Percentiles rank a stretch among this genome's conserved stretches.
These are phyloP conservation scores for Scheffersomyces segobiensis DNA, from an alignment of 1,139 yeast species.

Conservation along the genomic window DNA sequence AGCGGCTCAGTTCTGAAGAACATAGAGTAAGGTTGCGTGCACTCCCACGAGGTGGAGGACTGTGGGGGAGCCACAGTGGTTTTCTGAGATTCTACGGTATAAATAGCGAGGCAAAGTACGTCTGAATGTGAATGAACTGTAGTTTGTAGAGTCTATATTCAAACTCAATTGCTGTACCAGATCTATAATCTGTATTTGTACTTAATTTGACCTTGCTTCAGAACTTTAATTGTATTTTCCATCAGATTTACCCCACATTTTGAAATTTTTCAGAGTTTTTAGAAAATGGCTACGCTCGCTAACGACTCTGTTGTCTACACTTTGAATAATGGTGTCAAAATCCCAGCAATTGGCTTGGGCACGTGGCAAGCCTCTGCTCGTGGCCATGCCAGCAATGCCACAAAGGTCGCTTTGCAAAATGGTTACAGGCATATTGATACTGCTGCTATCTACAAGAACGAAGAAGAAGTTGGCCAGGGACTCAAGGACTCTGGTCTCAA, in stretches of 20 bases:
- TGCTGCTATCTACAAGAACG: slow-evolving; percentile 69
- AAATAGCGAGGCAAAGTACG: neutral
- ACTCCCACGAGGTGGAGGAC: neutral
- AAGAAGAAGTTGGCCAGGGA: slow-evolving; percentile 64
- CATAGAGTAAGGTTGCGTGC: neutral
- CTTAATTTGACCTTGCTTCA: neutral
- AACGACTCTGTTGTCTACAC: slow-evolving; percentile 27
- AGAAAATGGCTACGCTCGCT: slow-evolving; percentile 9
- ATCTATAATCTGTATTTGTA: neutral
- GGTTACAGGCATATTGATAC: slow-evolving; percentile 84
- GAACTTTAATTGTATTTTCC: neutral
- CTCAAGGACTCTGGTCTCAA: slow-evolving; percentile 67
- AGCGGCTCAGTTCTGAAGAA: neutral
- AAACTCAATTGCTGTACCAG: neutral
- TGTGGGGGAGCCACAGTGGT: neutral
- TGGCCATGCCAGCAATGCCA: slow-evolving; percentile 56
- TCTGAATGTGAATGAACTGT: neutral
- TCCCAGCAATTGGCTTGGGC: slow-evolving; percentile 75
- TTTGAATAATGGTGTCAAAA: slow-evolving; percentile 62
- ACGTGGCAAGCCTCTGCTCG: slow-evolving; percentile 71
- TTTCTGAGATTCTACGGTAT: neutral
- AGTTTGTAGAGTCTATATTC: neutral
- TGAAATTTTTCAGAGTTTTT: neutral
- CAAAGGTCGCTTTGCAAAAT: slow-evolving; percentile 58
- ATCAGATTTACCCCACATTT: neutral